Conservation (phyloP, 2,329 filamentous ascomycete genomes). For the Alternaria triticina region DNA sequence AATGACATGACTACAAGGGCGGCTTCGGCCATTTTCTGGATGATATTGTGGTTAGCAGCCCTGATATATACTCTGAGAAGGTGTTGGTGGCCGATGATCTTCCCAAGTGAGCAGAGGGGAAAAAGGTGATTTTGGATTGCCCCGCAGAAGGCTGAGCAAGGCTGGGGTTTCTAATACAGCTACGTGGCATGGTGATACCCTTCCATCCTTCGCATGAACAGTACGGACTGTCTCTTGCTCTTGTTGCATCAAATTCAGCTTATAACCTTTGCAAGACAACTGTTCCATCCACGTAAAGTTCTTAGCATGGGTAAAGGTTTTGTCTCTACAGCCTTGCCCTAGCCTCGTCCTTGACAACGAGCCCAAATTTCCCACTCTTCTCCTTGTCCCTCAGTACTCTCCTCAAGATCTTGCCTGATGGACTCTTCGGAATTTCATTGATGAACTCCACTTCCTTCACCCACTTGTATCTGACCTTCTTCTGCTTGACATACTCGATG, state of each 20-base stretch:
- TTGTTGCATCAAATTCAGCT: not conserved
- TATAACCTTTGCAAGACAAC: not conserved
- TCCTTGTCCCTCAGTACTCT: constrained; percentile 53
- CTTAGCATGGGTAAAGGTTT: no score
- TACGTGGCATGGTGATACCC: not conserved
- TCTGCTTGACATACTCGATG: constrained; percentile 51
- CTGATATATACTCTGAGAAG: no score
- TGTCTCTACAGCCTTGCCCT: constrained; percentile 49
- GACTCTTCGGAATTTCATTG: constrained; percentile 56
- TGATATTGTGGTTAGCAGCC: no score
- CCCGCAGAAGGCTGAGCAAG: not conserved
- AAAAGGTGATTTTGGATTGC: not conserved
- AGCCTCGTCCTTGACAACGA: constrained; percentile 24
- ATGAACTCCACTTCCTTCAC: constrained; percentile 56
- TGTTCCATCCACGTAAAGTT: not conserved
- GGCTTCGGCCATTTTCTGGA: no score
- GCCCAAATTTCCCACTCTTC: constrained; percentile 41
- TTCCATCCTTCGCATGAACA: not conserved
- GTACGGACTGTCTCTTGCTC: not conserved
- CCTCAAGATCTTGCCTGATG: constrained; percentile 57
- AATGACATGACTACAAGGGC: no score
- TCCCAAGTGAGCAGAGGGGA: not conserved
- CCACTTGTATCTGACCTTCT: constrained; percentile 57
- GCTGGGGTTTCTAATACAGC: not conserved
- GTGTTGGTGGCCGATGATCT: not conserved